Evolutionary conservation across 768 basidiomycete genomes (phyloP).

Genomic region (Amylocystis lapponica): DNA sequence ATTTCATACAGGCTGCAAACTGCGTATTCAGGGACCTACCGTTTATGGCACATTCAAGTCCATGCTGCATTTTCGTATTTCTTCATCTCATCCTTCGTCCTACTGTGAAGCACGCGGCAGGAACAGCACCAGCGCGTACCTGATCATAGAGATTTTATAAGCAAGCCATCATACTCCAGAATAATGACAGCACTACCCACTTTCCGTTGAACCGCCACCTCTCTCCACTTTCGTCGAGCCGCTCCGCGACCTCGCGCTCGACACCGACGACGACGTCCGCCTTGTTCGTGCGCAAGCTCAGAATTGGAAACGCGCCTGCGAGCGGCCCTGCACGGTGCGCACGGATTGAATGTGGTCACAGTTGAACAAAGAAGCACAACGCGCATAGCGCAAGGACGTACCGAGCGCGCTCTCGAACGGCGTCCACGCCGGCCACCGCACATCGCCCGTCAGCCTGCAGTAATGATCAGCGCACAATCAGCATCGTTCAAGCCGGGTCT

Average conservation of each 20-base stretch:
- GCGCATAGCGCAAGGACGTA: conserved; percentile 18
- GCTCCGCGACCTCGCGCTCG: conserved; percentile 57
- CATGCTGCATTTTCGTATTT: too few relatives aligned
- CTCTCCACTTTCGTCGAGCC: conserved; percentile 56
- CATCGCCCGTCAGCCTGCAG: conserved; percentile 80
- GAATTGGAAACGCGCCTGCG: conserved; percentile 69
- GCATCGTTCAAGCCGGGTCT: not conserved
- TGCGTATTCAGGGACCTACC: too few relatives aligned
- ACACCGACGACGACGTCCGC: conserved; percentile 92
- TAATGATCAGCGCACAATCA: not conserved
- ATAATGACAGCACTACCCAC: conserved; percentile 34
- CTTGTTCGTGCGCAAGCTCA: conserved; percentile 91
- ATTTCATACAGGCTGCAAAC: too few relatives aligned
- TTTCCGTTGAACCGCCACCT: conserved; percentile 80
- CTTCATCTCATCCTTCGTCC: too few relatives aligned
- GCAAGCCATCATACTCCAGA: not conserved
- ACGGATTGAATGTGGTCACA: not conserved
- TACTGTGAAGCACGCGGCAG: too few relatives aligned
- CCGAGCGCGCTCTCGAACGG: conserved; percentile 71
- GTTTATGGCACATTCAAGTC: too few relatives aligned
- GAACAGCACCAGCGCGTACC: conserved; percentile 24
- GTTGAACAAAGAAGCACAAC: not conserved
- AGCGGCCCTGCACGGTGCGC: conserved; percentile 54
- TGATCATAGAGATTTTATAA: not conserved
- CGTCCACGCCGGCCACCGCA: conserved; percentile 81